Evolutionary conservation across 768 basidiomycete genomes (phyloP), one percentile per base, ranked within the genome.

Genomic region (Saitozyma podzolica): DNA sequence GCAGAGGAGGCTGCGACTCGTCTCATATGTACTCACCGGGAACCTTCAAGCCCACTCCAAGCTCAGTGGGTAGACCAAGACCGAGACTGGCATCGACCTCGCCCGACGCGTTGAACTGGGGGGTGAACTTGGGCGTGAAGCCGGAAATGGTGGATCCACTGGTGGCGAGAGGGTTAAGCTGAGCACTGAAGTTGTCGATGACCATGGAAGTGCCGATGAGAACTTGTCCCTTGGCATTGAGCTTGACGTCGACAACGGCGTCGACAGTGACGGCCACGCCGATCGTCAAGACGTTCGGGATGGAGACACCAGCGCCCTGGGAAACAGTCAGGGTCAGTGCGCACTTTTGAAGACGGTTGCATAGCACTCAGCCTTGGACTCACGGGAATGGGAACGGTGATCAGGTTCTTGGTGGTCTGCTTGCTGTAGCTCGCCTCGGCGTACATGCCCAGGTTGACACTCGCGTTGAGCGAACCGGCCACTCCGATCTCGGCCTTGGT

Each of bases 231-330:
- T 56, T 29, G 40, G 55, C 61, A n/a, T 16, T 20, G 50, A 63
- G 40, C 6, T 40, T 50, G 41, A 58, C 39, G 9, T 56, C 50
- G 6, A 55, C 61, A 3, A 39, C 43, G 11, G 61, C 55, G 14
- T 56, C 55, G 0, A 63, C 16, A 1, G 61, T 56, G 0, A 63
- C 61, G n/a, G 56, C 50, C 3, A 51, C 61, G 7, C 61, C 61
- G 41, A 63, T 52, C 16, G 45, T 49, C 2, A 58, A 14, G 9
- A 37, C 16, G 16, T 40, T 40, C 39, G 20, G 16, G 40, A 54
- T 55, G 13, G 29, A 40, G 29, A 50, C 48, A 45, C 52, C 52
- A 3, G 53, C 53, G 8, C 13, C n/a, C 29, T 29, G 29, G 5
- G 5, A 29, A 29, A 29, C 2, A 29, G 29, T 29, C 5, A 29